phyloP scores from a whole-genome alignment of 2,329 filamentous ascomycete species.

The Beauveria scarabaeidicola region DNA sequence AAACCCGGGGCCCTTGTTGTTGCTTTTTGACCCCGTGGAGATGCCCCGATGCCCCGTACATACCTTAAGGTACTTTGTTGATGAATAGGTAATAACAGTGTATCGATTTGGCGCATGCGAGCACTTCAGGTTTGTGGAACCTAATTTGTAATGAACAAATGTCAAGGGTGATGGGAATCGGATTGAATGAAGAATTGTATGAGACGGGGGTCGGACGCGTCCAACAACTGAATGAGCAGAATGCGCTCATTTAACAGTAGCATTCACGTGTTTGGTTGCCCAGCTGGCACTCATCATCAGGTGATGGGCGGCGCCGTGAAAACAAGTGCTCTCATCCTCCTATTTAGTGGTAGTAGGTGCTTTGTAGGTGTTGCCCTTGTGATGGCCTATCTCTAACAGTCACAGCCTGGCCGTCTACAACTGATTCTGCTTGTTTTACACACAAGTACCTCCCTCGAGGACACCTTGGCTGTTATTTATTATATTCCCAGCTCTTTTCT shows the following conservation, averaged over 20 bases:
- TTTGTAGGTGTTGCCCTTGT: slow-evolving; percentile 6
- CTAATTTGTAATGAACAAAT: too few relatives aligned
- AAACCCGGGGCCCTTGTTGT: background rate
- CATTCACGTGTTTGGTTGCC: background rate
- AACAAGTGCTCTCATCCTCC: background rate
- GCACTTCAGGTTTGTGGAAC: slow-evolving; percentile 6
- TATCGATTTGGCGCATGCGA: background rate
- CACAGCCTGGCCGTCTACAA: background rate
- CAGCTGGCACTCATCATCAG: background rate
- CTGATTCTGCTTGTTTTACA: background rate
- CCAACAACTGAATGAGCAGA: background rate
- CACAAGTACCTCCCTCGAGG: background rate
- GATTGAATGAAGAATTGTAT: background rate
- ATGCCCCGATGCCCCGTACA: background rate
- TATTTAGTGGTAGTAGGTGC: background rate
- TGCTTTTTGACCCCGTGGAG: background rate
- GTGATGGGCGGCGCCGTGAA: slow-evolving; percentile 2
- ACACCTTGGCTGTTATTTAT: background rate
- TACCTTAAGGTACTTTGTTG: background rate
- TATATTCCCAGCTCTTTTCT: too few relatives aligned
- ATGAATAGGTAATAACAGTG: background rate
- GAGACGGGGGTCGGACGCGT: background rate
- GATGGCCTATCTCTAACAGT: background rate
- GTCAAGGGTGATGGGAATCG: too few relatives aligned
- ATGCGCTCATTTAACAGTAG: slow-evolving; percentile 3